Conservation (phyloP, 805 yeast genomes). For the Hanseniaspora singularis region DNA sequence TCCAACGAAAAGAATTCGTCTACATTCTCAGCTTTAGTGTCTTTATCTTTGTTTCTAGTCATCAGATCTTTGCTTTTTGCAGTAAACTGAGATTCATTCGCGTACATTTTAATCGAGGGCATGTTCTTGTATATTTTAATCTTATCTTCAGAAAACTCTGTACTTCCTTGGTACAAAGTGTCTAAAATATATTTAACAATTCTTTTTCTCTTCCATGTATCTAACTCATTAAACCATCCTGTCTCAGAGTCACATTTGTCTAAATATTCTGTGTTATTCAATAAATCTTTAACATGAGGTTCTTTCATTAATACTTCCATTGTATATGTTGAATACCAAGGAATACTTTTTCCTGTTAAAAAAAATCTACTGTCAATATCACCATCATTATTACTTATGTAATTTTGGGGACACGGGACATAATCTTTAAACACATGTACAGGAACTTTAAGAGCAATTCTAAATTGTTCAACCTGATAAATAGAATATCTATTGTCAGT, state of each 20-base stretch:
- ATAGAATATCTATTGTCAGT: constrained; percentile 40
- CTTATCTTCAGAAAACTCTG: constrained; percentile 33
- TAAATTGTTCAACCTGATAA: constrained; percentile 79
- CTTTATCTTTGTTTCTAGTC: constrained; percentile 25
- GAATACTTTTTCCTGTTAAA: constrained; percentile 62
- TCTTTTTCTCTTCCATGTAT: constrained; percentile 52
- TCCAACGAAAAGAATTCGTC: constrained; percentile 17
- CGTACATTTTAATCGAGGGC: constrained; percentile 32
- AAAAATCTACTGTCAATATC: constrained; percentile 38
- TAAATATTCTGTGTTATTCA: constrained; percentile 39
- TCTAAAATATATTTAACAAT: constrained; percentile 62
- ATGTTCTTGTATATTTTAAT: constrained; percentile 33
- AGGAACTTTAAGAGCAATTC: constrained; percentile 24
- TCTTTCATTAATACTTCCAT: constrained; percentile 63
- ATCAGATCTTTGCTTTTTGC: constrained; percentile 20
- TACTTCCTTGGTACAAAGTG: constrained; percentile 42
- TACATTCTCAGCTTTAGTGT: constrained; percentile 21
- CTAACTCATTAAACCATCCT: constrained; percentile 68
- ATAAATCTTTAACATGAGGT: constrained; percentile 40
- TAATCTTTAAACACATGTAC: constrained; percentile 23
- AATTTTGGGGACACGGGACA: constrained; percentile 23
- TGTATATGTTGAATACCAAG: constrained; percentile 61
- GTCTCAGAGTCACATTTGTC: constrained; percentile 32
- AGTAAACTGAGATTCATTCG: constrained; percentile 24
- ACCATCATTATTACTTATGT: constrained; percentile 27